Conservation (phyloP, 2,329 filamentous ascomycete genomes). For the Coniochaeta hoffmannii region DNA sequence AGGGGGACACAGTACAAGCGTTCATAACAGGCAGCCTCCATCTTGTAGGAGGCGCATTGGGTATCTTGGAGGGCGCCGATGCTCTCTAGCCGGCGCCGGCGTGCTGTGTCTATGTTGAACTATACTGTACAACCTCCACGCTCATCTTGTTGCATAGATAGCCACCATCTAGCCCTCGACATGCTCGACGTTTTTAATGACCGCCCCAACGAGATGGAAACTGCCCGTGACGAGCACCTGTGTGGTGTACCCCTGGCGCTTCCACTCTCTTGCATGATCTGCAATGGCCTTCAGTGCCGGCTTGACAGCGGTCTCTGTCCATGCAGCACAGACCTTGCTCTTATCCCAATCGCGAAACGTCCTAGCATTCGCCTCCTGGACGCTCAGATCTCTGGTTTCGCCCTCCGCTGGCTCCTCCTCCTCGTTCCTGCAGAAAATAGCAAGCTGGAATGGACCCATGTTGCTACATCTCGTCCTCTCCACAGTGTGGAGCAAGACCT, state of each 20-base stretch:
- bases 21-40: conserved; percentile 57
- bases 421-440: conserved; percentile 74
- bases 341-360: conserved; percentile 29
- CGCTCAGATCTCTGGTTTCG: conserved; percentile 36
- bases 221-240: conserved; percentile 42
- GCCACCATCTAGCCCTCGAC: conserved; percentile 9
- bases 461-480: conserved; percentile 7
- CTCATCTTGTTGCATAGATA: not conserved
- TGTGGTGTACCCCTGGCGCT: conserved; percentile 22
- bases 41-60: conserved; percentile 40
- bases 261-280: not conserved
- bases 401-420: conserved; percentile 45
- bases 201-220: conserved; percentile 37
- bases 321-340: conserved; percentile 4
- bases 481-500: conserved; percentile 20
- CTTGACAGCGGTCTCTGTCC: not conserved
- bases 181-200: conserved; percentile 20
- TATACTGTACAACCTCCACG: not conserved
- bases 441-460: conserved; percentile 14
- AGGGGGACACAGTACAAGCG: conserved; percentile 15
- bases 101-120: conserved; percentile 3
- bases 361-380: conserved; percentile 46
- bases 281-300: not conserved
- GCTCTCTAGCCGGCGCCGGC: no score
- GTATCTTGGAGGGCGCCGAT: conserved; percentile 20